Evolutionary conservation across 1,284 basidiomycete species (phyloP), one percentile per base, ranked within the genome.

Genomic region (Xerocomus minutiporus): DNA sequence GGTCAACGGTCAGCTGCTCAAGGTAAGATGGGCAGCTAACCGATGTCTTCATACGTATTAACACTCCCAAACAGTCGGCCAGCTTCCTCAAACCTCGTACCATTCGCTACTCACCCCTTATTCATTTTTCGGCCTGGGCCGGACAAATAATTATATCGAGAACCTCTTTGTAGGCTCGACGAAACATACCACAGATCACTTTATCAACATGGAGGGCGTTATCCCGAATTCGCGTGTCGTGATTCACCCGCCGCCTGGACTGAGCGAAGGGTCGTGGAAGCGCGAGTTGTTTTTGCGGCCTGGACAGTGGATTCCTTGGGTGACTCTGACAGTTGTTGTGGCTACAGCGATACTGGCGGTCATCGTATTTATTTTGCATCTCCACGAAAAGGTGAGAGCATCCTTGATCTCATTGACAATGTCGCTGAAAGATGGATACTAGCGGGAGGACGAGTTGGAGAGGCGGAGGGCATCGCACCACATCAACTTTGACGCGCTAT

Each of bases 141-240:
- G 97, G 41, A 99, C 96, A n/a, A 99, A 99, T 74, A 99, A 99
- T 71, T 99, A 99, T 72, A 93, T 99, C 64, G 97, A 99, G 76
- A 95, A 94, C 66, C 79, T 97, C 4, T 93, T 94, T 66, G 88
- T 96, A 8, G 94, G 94, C 12, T 87, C 91, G 2, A 95, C 93
- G 4, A 79, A 91, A 29, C 84, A 90, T 58, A 72, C 77, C 5
- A 61, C 71, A 36, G 68, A 84, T 43, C 90, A 97, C 64, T 89
- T 76, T 59, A 91, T 96, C 66, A 86, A 88, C 61, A 86, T 99
- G 76, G 97, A 99, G 66, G 94, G 95, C 28, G 86, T 99, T 15
- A 93, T 99, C 42, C 97, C 97, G 1, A 99, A 99, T 70, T 96
- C 93, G 5, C 94, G 96, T 63, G 83, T 99, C 8, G 88, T 99